Evolutionary conservation across 352 stramenopile genomes (phyloP), one percentile per base, ranked within the genome.

Genomic region (Thalassiosira hispida): DNA sequence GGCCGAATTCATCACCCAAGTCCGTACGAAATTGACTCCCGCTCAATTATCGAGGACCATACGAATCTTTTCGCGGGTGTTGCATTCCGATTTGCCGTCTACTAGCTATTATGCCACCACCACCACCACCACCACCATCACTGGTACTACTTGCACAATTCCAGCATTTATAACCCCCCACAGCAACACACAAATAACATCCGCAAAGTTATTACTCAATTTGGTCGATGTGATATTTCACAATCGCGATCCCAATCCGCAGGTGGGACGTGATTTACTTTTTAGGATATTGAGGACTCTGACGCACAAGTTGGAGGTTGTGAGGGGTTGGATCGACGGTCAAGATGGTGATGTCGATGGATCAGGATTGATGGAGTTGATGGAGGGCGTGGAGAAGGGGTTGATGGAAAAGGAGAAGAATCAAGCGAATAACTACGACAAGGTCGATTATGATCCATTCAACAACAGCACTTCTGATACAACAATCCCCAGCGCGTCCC

Each of bases 1-100:
- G 6, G 97, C 96, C 1, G 97, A 99, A 86, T 96, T 99, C 82
- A 95, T 99, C n/a, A 95, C 98, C 67, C 95, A 99, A 65, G 96
- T 98, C 42, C 93, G 96, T 29, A 92, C 96, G n/a, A 94, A 95
- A 83, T 90, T 99, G 42, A 98, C 91, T 56, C 83, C 98, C n/a
- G 44, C 82, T 1, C 97, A 99, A 88, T 93, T 99, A 53, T 97
- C 94, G 56, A 94, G 93, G 38, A 97, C 98, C 18, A 95, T 99
- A 42, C 71, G 72, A n/a, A 87, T 95, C 11, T 95, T 94, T 72
- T 87, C 86, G 14, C 62, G 85, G 42, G 81, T 92, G 0, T 59
- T 95, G 7, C 86, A 93, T 65, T 35, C 33, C 31, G 51, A 64
- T 31, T 44, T 38, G 20, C 42, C 22, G 22, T 59, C n/a, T 5